phyloP scores from a whole-genome alignment of 129 eudicot species.

The Scalesia atractyloides region DNA sequence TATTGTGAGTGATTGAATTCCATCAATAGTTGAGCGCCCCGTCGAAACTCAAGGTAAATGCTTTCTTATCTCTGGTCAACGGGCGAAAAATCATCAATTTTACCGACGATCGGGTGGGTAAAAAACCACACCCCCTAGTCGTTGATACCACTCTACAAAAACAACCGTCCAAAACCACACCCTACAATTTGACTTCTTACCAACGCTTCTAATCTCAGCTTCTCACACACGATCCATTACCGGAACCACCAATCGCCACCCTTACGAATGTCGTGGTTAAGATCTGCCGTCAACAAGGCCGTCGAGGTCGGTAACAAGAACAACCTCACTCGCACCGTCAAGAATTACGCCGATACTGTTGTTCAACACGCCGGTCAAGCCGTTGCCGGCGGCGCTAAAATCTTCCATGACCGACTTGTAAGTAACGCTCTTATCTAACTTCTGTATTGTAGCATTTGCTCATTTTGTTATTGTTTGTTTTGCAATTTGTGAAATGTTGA shows the following conservation, averaged over 20 bases:
- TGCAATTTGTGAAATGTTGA: background rate
- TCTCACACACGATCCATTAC: conserved; percentile 11
- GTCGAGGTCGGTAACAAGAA: conserved; percentile 97
- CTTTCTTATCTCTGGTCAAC: too few species aligned
- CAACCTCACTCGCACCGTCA: conserved; percentile 80
- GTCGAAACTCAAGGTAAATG: too few species aligned
- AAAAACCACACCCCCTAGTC: conserved; percentile 15
- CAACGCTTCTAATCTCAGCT: conserved; percentile 20
- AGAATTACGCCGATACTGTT: conserved; percentile 82
- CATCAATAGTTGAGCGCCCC: too few species aligned
- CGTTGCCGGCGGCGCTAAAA: conserved; percentile 96
- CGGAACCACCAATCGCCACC: conserved; percentile 14
- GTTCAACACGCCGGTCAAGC: conserved; percentile 98
- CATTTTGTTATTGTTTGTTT: background rate
- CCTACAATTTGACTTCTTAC: conserved; percentile 15
- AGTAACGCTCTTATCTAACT: conserved; percentile 35
- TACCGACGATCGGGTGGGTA: conserved; percentile 21
- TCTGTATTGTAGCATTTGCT: background rate
- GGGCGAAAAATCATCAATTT: background rate
- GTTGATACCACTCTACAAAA: conserved; percentile 5
- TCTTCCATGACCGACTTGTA: conserved; percentile 82
- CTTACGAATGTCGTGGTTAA: conserved; percentile 74
- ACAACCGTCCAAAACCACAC: conserved; percentile 19
- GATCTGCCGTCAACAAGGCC: conserved; percentile 91
- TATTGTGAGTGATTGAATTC: too few species aligned